phyloP scores from a whole-genome alignment of 352 stramenopile species.

The Phytophthora citricola region DNA sequence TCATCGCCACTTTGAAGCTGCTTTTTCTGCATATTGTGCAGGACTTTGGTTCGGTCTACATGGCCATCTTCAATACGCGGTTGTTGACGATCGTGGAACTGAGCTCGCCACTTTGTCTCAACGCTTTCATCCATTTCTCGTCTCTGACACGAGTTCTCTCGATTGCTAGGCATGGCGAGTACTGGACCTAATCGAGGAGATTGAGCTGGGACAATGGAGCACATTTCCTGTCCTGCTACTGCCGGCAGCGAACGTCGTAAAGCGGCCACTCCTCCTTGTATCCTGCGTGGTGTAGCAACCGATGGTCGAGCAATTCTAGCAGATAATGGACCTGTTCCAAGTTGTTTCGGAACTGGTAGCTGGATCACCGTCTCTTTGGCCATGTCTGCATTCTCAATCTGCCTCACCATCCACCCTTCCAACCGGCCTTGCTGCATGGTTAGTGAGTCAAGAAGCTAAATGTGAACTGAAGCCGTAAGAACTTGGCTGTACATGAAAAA shows the following conservation, averaged over 20 bases:
- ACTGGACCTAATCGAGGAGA: constrained; percentile 10
- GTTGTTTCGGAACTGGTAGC: constrained; percentile 37
- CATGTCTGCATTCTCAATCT: constrained; percentile 73
- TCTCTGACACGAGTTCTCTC: constrained; percentile 4
- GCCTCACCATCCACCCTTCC: constrained; percentile 80
- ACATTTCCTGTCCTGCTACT: constrained; percentile 28
- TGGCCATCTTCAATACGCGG: constrained; percentile 42
- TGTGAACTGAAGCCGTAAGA: constrained; percentile 6
- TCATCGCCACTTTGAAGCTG: constrained; percentile 5
- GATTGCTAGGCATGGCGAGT: neutral
- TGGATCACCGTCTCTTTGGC: constrained; percentile 74
- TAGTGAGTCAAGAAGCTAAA: constrained; percentile 3
- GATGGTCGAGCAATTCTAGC: constrained; percentile 3
- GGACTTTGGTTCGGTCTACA: constrained; percentile 61
- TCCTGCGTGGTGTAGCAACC: constrained; percentile 12
- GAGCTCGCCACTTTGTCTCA: constrained; percentile 54
- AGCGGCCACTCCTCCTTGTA: constrained; percentile 11
- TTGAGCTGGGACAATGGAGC: constrained; percentile 8
- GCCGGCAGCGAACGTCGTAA: constrained; percentile 19
- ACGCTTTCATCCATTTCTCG: constrained; percentile 37
- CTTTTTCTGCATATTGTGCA: constrained; percentile 41
- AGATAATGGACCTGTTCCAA: neutral
- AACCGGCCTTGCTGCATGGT: constrained; percentile 72
- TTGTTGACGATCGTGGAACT: constrained; percentile 47
- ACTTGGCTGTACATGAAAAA: neutral